phyloP scores from a whole-genome alignment of 352 stramenopile genomes.

The Globisporangium cystogenes region DNA sequence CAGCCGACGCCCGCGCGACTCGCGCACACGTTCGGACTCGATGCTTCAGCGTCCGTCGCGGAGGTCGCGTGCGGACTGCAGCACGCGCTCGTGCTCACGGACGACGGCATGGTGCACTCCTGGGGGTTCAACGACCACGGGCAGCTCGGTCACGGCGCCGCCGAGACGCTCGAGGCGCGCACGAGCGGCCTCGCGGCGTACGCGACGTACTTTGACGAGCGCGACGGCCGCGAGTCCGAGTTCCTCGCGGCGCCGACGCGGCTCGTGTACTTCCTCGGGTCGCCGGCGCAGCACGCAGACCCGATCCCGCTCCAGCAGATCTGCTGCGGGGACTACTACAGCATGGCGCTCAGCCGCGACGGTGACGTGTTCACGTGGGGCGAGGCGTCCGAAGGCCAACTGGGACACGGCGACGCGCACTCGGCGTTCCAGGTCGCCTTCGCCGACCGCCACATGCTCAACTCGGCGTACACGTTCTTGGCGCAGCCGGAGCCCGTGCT shows the following conservation, averaged over 20 bases:
- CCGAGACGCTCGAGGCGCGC: slow-evolving; percentile 37
- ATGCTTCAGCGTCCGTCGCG: slow-evolving; percentile 9
- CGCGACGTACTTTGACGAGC: slow-evolving; percentile 43
- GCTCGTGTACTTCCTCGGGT: slow-evolving; percentile 64
- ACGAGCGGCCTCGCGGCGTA: slow-evolving; percentile 31
- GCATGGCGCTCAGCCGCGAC: slow-evolving; percentile 47
- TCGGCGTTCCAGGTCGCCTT: slow-evolving; percentile 55
- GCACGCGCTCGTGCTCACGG: slow-evolving; percentile 48
- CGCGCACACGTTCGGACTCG: slow-evolving; percentile 16
- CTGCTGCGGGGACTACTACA: slow-evolving; percentile 70
- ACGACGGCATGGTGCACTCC: slow-evolving; percentile 54
- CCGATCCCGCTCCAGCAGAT: slow-evolving; percentile 50
- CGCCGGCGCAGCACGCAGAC: slow-evolving; percentile 44
- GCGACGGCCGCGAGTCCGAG: slow-evolving; percentile 31
- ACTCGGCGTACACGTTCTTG: slow-evolving; percentile 66
- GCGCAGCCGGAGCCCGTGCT: slow-evolving; percentile 57
- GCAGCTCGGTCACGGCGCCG: slow-evolving; percentile 57
- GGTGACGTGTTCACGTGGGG: slow-evolving; percentile 75
- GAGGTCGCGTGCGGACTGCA: slow-evolving; percentile 44
- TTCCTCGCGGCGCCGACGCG: slow-evolving; percentile 36
- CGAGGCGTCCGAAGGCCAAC: slow-evolving; percentile 64
- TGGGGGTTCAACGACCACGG: slow-evolving; percentile 81
- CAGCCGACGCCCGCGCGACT: slow-evolving; percentile 23
- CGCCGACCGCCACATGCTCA: slow-evolving; percentile 51
- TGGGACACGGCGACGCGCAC: slow-evolving; percentile 55